Evolutionary conservation across 495 filamentous ascomycete species (phyloP), one percentile per base, ranked within the genome.

Genomic region (Jackrogersella minutella): DNA sequence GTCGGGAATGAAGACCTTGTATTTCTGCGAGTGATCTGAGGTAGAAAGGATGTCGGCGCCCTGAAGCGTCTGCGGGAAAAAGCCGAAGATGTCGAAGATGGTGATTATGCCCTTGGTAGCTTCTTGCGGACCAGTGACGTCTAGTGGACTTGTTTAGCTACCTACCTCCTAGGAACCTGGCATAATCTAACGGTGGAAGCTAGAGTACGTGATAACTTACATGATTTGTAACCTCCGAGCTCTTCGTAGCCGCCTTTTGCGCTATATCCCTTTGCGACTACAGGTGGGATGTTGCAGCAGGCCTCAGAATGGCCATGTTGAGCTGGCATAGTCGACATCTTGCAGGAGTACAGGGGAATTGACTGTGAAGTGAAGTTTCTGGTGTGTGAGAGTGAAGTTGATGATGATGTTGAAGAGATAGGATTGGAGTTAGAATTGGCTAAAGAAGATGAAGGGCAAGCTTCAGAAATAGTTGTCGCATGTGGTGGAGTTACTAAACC

Each of bases 31-130:
- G 43, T 82, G 72, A 61, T 84, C 82, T 31, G 78, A 73, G n/a
- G 79, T 77, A 3, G 88, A 82, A 19, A 91, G 81, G 72, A 91
- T 90, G 73, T 92, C 89, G 60, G 86, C 87, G 28, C 89, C 89
- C 68, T 91, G 86, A 47, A 88, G 54, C 2, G 87, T 88, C 74
- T 91, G 89, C 19, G 87, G 86, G 76, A 81, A 89, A 77, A 80
- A 88, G 55, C 88, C 90, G 72, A 92, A 91, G 78, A 92, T 89
- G 74, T 92, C 89, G 74, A 80, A 91, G 75, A 91, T 82, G 54
- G 80, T 70, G 58, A 92, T 73, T 61, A 91, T 79, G 41, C 80
- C 89, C 68, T 82, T 85, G 57, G 82, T 82, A 19, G 88, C 82
- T 34, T 80, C 76, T 17, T 77, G 61, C 3, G 87, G 80, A 43